Percentiles rank a stretch among this genome's conserved stretches.
Evolutionary conservation across 441 rosid species (phyloP).

Genomic region (Jatropha podagrica): DNA sequence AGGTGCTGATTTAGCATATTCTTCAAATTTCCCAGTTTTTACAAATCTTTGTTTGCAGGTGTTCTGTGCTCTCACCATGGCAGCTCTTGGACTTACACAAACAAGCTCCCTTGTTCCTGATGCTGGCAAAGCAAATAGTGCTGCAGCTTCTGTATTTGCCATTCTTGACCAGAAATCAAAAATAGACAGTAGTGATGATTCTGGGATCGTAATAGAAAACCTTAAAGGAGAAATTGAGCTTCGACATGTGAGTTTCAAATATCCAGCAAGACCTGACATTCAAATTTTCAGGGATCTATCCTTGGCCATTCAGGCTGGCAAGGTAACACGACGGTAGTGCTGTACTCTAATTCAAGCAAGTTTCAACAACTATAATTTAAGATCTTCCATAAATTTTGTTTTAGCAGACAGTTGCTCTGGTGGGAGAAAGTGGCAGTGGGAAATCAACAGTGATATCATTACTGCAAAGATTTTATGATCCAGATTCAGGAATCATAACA

Average conservation of each 20-base stretch:
- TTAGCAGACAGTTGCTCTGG: constrained; percentile 67
- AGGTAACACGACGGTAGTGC: constrained; percentile 38
- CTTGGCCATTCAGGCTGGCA: constrained; percentile 53
- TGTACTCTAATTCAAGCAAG: neutral
- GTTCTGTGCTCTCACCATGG: constrained; percentile 53
- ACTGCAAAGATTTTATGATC: constrained; percentile 71
- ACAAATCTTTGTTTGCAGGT: constrained; percentile 35
- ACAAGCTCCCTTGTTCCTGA: constrained; percentile 56
- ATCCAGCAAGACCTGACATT: constrained; percentile 70
- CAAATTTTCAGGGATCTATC: constrained; percentile 54
- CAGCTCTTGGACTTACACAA: constrained; percentile 62
- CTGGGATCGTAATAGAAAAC: constrained; percentile 42
- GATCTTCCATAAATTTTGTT: neutral
- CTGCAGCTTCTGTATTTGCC: constrained; percentile 61
- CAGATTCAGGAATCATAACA: constrained; percentile 57
- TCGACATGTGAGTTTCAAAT: constrained; percentile 51
- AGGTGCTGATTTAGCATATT: neutral
- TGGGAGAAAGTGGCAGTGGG: constrained; percentile 84
- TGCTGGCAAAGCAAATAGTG: constrained; percentile 47
- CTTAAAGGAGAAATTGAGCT: constrained; percentile 61
- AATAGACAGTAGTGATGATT: constrained; percentile 54
- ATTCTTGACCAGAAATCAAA: constrained; percentile 55
- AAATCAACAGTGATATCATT: constrained; percentile 65
- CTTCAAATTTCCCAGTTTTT: neutral
- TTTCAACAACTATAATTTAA: no score